Base-by-base conservation (phyloP, 169 alveolate genomes). In the Eimeria sp. region DNA sequence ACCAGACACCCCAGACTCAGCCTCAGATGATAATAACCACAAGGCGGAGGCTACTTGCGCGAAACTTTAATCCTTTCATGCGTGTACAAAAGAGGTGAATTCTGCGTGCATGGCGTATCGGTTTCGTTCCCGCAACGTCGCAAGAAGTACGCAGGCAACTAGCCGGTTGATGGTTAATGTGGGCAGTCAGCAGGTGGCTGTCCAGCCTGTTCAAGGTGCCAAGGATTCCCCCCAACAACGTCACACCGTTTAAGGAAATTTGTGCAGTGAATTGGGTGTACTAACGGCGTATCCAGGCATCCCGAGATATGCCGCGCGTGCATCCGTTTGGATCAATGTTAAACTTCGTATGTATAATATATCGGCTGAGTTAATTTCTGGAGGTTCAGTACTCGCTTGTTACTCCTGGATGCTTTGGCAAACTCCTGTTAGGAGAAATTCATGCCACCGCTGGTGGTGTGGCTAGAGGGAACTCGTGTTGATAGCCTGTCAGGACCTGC, bases 251-350 rank as follows among this genome's bases (percentile, higher is more conserved):
- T 23, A 23, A 46, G 87, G 43, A 20, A 18, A 27, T 23, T 62
- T 43, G 37, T 23, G 87, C 62, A 52, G 58, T 66, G 66, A 49
- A 77, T 43, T 77, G 62, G 62, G 66, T 62, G 37, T 46, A 52
- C 23, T 40, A 52, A 49, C 18, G 87, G 66, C 87, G 62, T 77
- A 64, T 77, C 87, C 87, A 71, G 87, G 58, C 87, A 52, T 66
- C 58, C 46, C 40, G 64, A 77, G 87, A 25, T 49, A 25, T 52
- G 62, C 23, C 40, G 87, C 46, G 62, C 43, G 62, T 77, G 58
- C 87, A n/a, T 77, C 62, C 87, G 64, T 77, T 77, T 77, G 87
- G 87, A 77, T 52, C 58, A 43, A 52, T 46, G 62, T 27, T 23
- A 46, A 23, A 77, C 66, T 46, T 49, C 87, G 18, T 76, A 27